phyloP scores from a whole-genome alignment of 208 protist species.

The Leishmania guyanensis region DNA sequence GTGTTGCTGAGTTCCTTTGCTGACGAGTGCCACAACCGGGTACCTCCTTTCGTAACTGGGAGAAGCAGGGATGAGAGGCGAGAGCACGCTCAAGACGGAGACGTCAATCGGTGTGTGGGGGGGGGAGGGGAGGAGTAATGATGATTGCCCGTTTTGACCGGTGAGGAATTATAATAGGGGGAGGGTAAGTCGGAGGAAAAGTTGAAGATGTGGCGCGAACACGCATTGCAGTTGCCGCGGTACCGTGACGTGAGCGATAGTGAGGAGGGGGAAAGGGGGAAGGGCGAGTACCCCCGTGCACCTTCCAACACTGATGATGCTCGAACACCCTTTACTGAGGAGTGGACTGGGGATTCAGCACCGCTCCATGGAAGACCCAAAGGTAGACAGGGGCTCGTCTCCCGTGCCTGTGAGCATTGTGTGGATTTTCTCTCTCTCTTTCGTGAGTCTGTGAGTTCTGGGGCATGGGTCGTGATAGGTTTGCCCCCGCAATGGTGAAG shows the following conservation, averaged over 20 bases:
- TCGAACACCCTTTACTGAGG: not conserved
- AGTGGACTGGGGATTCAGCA: not conserved
- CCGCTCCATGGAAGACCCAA: not conserved
- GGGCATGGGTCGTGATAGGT: not conserved
- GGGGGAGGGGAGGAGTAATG: not conserved
- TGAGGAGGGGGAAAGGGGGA: not conserved
- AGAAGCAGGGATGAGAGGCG: not conserved
- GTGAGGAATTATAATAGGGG: not conserved
- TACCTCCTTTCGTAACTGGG: not conserved
- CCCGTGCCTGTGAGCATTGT: not conserved
- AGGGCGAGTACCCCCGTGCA: not conserved
- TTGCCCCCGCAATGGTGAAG: not conserved
- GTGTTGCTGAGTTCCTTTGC: not conserved
- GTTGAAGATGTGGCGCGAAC: too few species aligned
- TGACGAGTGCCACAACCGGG: not conserved
- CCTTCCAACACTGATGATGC: not conserved
- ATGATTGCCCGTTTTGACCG: not conserved
- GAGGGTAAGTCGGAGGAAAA: not conserved
- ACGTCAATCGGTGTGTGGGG: not conserved
- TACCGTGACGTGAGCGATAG: not conserved
- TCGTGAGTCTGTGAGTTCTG: not conserved
- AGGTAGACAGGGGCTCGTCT: not conserved
- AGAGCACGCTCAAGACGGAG: not conserved
- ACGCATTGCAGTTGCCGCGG: not conserved
- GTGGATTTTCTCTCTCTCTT: not conserved